Base-by-base conservation (phyloP, 2,329 filamentous ascomycete species). In the Graphilbum fragrans region DNA sequence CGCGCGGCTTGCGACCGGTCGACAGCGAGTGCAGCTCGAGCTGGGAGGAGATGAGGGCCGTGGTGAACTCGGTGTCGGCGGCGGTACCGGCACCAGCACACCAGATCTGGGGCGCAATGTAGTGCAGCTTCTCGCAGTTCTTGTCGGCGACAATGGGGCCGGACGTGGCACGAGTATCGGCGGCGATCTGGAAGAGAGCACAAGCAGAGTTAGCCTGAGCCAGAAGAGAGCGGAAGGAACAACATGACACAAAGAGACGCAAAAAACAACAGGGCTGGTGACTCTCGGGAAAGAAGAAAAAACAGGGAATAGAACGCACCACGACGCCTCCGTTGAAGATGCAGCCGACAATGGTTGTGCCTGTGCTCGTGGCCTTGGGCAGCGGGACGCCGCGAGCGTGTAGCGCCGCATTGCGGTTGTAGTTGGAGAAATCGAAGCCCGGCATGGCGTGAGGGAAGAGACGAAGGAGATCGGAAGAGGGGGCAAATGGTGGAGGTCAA, bases 121-220 rank as follows among this genome's bases (percentile, higher is more conserved):
- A 98, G 70, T 98, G 92, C 50, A 98, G 80, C 72, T 98, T 98
- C 70, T 98, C 90, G 72, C 92, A 95, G 76, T 98, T 98, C 86
- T 98, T 98, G 77, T 98, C 92, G 65, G 93, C 93, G 54, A 98
- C 92, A 65, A 98, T 98, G 52, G 92, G 88, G 29, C 92, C 92
- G 50, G 85, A 93, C 37, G 92, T 98, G 49, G 92, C 92, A 76
- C 92, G 80, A 51, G 92, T 98, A 67, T 98, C 92, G 68, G 92
- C 92, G 49, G 92, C 92, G 64, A 98, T 96, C 83, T 88, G 54
- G 41, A 23, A 10, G 20, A 43, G 19, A 27, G 18, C 32, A 14
- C n/a, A 21, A 33, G 34, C 27, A 21, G 20, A 25, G 21, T 3
- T 21, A 34, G 27, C 19, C 34, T 27, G n/a, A n/a, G n/a, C 31